Base-by-base conservation (phyloP, 2,329 filamentous ascomycete species). In the Botryosphaeria dothidea region DNA sequence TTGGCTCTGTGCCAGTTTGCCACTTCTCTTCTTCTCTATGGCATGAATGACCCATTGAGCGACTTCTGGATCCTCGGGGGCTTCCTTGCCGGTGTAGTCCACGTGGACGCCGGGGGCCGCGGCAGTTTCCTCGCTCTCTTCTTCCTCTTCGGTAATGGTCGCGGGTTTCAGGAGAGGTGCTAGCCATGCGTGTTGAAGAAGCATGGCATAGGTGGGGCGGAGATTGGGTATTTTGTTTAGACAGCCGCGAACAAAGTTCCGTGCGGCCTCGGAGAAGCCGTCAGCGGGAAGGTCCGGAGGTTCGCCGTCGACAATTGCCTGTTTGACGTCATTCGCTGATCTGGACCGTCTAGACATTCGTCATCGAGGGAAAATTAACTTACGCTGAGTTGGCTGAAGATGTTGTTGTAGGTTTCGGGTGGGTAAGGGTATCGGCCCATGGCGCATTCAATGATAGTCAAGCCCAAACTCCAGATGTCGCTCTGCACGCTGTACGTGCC, bases 221-320 rank as follows among this genome's bases (percentile, higher is more conserved):
- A 96, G 86, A 70, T 92, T 91, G 8, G 95, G 92, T 23, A 92
- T 90, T 78, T 99, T 99, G 82, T 97, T 93, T 52, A 99, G 84
- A 76, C 95, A 98, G 49, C 90, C 90, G 43, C 86, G 85, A 25
- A 99, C 94, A 79, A 99, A 99, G 71, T 94, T 90, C 64, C 89
- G 89, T 2, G 94, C 92, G 5, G 86, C 84, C 64, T 90, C 85
- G 0, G 93, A 95, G 76, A 91, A 99, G 27, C 87, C 88, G 64
- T 91, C 86, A 4, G 84, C 82, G 0, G 95, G 95, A 34, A 99
- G 87, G 72, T 91, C 89, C 11, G 95, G 95, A 15, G 95, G 92
- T n/a, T 97, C 93, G 58, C 95, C 95, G 75, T 98, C 92, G 38
- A 99, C 95, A 74, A 99, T 99, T 64, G 95, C 95, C 95, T 99